Evolutionary conservation across 805 yeast genomes (phyloP), one percentile per base, ranked within the genome.

Genomic region (Metschnikowia cerradonensis): DNA sequence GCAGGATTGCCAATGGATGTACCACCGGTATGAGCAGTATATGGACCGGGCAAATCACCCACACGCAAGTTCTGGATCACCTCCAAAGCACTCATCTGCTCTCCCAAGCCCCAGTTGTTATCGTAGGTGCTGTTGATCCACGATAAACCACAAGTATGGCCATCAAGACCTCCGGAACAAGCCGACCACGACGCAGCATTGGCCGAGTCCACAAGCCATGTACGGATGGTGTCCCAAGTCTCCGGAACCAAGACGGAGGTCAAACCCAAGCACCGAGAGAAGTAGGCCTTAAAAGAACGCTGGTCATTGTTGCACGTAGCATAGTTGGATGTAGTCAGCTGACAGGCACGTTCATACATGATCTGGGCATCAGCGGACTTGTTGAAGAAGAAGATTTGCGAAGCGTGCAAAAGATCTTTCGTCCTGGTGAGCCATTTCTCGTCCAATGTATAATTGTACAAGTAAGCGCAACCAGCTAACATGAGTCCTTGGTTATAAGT

Each of bases 201-300:
- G 40, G 79, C 77, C 4, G 73, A 66, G 26, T 65, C 68, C 45
- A 55, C 71, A 35, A 85, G 58, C 60, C 76, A 69, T 6, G 67
- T 53, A 61, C 72, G 70, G 55, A 86, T 79, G 3, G 66, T 62
- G 45, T 73, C 76, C 44, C 63, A 67, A 4, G 86, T 72, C 37
- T 73, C 72, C 4, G 96, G 96, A 1, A 81, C 85, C 66, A 92
- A 68, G 45, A 80, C 76, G 0, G 92, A 83, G 1, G 96, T 85
- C 48, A 81, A 69, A 1, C 90, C 94, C 64, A 91, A 67, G 65
- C 84, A 84, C 50, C 96, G 75, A 1, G 90, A 65, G 59, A 88
- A 78, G 59, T 85, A 87, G 1, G 96, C 96, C 72, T 88, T 89
- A 78, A 92, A 91, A n/a, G 94, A 82, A 52, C 96, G 77, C 74